Evolutionary conservation across 495 filamentous ascomycete genomes (phyloP).

Genomic region (Penicillium lividum): DNA sequence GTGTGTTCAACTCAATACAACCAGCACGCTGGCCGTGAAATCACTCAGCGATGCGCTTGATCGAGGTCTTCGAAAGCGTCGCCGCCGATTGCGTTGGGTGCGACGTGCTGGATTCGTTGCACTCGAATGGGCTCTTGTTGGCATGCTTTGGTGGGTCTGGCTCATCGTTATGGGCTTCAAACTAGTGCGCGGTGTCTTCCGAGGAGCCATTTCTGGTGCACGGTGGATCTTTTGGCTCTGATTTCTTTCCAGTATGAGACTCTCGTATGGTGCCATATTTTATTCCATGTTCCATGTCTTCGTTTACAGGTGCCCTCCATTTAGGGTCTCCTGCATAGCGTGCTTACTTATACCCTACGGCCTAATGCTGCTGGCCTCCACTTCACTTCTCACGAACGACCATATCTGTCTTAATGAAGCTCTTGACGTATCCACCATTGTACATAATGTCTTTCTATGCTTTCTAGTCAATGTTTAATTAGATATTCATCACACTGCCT

Average conservation of each 20-base stretch:
- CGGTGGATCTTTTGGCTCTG: constrained; percentile 80
- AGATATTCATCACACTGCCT: neutral
- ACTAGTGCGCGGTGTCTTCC: constrained; percentile 58
- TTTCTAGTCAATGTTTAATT: neutral
- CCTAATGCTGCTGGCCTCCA: neutral
- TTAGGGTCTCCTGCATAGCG: constrained; percentile 1
- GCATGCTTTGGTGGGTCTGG: constrained; percentile 84
- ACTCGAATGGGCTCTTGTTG: constrained; percentile 78
- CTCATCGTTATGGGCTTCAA: constrained; percentile 71
- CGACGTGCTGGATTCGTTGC: constrained; percentile 66
- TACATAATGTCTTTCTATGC: neutral
- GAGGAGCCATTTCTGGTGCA: constrained; percentile 56
- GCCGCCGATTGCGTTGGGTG: constrained; percentile 71
- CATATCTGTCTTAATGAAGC: neutral
- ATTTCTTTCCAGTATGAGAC: neutral
- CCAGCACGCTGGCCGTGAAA: constrained; percentile 74
- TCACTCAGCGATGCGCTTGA: constrained; percentile 76
- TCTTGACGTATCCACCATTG: neutral
- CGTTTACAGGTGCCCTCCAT: neutral
- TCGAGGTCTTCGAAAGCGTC: constrained; percentile 63
- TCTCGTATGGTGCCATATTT: neutral
- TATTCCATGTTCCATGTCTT: neutral
- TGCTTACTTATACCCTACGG: constrained; percentile 1
- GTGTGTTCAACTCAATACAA: constrained; percentile 69
- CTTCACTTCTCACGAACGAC: neutral